phyloP scores from a whole-genome alignment of 441 rosid species.

The Daphne laureola region DNA sequence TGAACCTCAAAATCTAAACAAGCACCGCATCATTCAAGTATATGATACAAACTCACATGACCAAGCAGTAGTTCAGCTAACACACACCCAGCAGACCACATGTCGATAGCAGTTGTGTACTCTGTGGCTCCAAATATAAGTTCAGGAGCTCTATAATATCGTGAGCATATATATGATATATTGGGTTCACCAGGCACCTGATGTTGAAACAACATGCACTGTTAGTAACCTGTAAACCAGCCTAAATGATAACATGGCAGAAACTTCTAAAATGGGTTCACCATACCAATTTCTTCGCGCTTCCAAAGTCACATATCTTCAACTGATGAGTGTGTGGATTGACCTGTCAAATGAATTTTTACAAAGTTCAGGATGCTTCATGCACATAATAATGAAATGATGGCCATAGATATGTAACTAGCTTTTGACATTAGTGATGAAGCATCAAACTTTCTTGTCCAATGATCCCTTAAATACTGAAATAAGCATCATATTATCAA shows the following conservation, averaged over 20 bases:
- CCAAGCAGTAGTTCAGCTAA: conserved; percentile 86
- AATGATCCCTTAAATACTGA: neutral
- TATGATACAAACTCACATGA: conserved; percentile 33
- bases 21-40: too few relatives aligned
- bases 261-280: neutral
- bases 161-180: conserved; percentile 80
- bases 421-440: neutral
- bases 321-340: conserved; percentile 72
- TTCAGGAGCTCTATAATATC: conserved; percentile 87
- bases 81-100: conserved; percentile 88
- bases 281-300: conserved; percentile 90
- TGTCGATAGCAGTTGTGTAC: conserved; percentile 75
- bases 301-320: conserved; percentile 88
- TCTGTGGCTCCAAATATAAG: conserved; percentile 89
- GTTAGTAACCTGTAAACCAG: too few relatives aligned
- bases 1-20: too few relatives aligned
- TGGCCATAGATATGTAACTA: neutral
- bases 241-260: too few relatives aligned
- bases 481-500: neutral
- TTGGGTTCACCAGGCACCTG: conserved; percentile 87
- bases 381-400: neutral
- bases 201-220: conserved; percentile 6
- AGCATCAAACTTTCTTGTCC: too few relatives aligned
- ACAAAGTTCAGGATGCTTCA: conserved; percentile 7
- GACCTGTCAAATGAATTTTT: conserved; percentile 40